Evolutionary conservation across 345 rosid genomes (phyloP), one percentile per base, ranked within the genome.

Genomic region (Salix udensis): DNA sequence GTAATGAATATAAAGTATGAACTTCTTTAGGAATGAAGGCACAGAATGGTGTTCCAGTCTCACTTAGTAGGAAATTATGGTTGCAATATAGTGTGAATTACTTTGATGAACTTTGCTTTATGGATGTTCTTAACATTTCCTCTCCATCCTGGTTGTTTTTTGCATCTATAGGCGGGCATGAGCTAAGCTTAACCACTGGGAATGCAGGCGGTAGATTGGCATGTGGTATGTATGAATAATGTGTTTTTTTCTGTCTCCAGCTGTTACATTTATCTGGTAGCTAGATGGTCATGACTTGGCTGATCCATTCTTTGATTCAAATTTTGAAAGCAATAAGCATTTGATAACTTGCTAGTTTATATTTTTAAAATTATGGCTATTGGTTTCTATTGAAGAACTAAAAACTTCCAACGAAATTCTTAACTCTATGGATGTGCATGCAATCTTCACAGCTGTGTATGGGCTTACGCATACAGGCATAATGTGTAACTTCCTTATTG

Each of bases 181-280:
- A 96, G 84, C 98, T 96, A 72, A 96, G 99, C 82, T 87, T 89
- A 72, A 82, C 86, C 86, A 96, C 99, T 28, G 99, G 99, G 65
- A 96, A 96, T 75, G 99, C 99, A 67, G 99, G 99, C 9, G 99
- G 99, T 75, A 91, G 99, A 87, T 84, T 96, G 87, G 99, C 99
- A 26, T 96, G 99, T 80, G 98, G 99, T 96, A 91, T 72, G 87
- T 83, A 74, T 28, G 67, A 75, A 50, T 30, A n/a, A 8, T n/a
- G 40, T 31, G 19, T 4, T 44, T 34, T 1, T 74, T 23, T 10
- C n/a, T 37, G 18, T 24, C 36, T 19, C 9, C 42, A 16, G 7
- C 42, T 36, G 23, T 28, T 31, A 13, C 44, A 36, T 19, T 36
- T 67, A 3, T 31, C 21, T 15, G 6, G 14, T 36, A 9, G 31